Evolutionary conservation across 441 rosid species (phyloP), one percentile per base, ranked within the genome.

Genomic region (Gossypium lobatum): DNA sequence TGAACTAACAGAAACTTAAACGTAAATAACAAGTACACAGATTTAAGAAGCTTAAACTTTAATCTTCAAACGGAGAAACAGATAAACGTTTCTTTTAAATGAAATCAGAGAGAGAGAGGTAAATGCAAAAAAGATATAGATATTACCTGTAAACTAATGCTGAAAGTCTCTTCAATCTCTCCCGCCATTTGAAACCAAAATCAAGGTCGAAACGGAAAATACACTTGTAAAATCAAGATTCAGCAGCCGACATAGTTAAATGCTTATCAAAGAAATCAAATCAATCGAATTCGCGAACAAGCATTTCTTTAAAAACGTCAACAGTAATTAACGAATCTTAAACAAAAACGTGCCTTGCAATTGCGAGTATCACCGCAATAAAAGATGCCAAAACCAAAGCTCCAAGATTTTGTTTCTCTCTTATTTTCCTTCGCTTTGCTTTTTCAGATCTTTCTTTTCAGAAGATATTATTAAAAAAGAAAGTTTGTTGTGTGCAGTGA

Each of bases 141-240:
- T 34, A 6, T 10, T 78, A 90, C 97, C 92, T 82, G 89, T 75
- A 88, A 85, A 68, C 82, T 71, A 76, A 87, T 68, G 78, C 79
- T 75, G 73, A 79, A 79, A 18, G 92, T 83, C 10, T 91, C 91
- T 80, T 87, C 88, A 74, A 85, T 76, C 74, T 91, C 89, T 65
- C 88, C 88, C 62, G 91, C 87, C 97, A 89, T 91, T 73, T 71
- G 52, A 70, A 18, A 48, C 48, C 77, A 57, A 65, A 66, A 75
- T 73, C 74, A 75, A 73, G 53, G 52, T 16, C 61, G 57, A 42
- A 64, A 9, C 59, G 77, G 23, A 50, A 9, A 50, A 76, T 63
- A 52, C 20, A 16, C 59, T 54, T 14, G 14, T 25, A 23, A 48
- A 50, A 67, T 48, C 23, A 67, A 67, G 21, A 67, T 8, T 67